Evolutionary conservation across 2,329 filamentous ascomycete genomes (phyloP), one percentile per base, ranked within the genome.

Genomic region (Hypoxylon sp.): DNA sequence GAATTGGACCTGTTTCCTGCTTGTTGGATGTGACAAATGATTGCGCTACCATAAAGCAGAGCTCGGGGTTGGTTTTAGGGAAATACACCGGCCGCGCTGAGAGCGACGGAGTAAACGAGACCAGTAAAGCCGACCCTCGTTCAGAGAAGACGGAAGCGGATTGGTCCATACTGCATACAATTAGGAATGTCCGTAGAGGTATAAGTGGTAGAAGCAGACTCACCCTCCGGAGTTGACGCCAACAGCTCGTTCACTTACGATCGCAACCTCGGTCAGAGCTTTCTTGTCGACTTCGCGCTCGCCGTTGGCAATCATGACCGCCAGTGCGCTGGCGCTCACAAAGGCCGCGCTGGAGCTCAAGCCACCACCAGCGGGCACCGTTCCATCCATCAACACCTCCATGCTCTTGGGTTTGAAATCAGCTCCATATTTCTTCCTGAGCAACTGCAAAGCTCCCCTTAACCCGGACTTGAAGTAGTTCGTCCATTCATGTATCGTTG

Each of bases 401-500:
- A 99, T 94, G 75, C 92, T 92, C 54, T 87, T 86, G 2, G 93
- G 91, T 48, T 85, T 85, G 77, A 94, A 92, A 51, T 84, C 82
- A 49, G 73, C 75, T 35, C 88, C 88, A 31, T 86, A 77, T 78
- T 91, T 91, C 81, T 90, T 89, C 78, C 89, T 86, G 71, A 99
- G 83, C 66, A 97, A 85, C 75, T 92, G 88, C 62, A 97, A 82
- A 0, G 95, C 95, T 31, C 95, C 96, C 37, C 89, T 85, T 55
- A 98, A 85, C 0, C 96, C 96, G 60, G 94, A 93, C 83, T 96
- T 97, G 88, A 99, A 98, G 85, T 99, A 99, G 80, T 98, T 99
- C 64, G 94, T 92, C 96, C 96, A 99, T 82, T 98, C 94, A 73
- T 97, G 92, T 73, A 91, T 88, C 17, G 89, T 90, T 6, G 93